Evolutionary conservation across 257 asterid genomes (phyloP).

Genomic region (Scutellaria barbata): DNA sequence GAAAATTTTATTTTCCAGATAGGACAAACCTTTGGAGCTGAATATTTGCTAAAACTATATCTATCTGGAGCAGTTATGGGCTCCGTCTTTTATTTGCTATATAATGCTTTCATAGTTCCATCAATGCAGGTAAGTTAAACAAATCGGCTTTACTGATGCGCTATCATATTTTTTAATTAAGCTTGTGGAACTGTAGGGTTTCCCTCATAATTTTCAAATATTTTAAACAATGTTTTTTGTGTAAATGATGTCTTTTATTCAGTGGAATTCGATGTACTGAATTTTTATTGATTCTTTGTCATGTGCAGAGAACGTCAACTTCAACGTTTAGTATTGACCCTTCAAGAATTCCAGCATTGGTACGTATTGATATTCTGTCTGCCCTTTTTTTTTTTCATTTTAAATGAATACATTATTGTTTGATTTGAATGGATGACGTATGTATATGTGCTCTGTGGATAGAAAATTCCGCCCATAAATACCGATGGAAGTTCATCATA

Average conservation of each 20-base stretch:
- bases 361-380: constrained; percentile 34
- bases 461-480: not conserved
- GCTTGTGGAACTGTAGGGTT: constrained; percentile 13
- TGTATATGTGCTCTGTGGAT: not conserved
- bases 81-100: constrained; percentile 74
- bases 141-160: no score
- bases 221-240: not conserved
- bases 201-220: constrained; percentile 17
- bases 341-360: constrained; percentile 70
- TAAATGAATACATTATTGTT: not conserved
- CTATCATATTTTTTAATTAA: not conserved
- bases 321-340: constrained; percentile 44
- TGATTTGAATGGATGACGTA: not conserved
- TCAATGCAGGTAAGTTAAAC: constrained; percentile 54
- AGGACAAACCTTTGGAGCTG: constrained; percentile 76
- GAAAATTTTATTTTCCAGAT: constrained; percentile 51
- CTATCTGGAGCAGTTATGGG: constrained; percentile 85
- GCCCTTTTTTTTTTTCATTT: not conserved
- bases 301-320: constrained; percentile 44
- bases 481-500: not conserved
- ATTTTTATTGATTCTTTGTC: constrained; percentile 33
- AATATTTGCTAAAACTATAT: constrained; percentile 77
- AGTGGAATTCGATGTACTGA: constrained; percentile 13
- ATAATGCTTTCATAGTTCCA: constrained; percentile 70
- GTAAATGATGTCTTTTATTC: constrained; percentile 24